phyloP scores from a whole-genome alignment of 176 grass and related monocot species.

The Carex kokanica region DNA sequence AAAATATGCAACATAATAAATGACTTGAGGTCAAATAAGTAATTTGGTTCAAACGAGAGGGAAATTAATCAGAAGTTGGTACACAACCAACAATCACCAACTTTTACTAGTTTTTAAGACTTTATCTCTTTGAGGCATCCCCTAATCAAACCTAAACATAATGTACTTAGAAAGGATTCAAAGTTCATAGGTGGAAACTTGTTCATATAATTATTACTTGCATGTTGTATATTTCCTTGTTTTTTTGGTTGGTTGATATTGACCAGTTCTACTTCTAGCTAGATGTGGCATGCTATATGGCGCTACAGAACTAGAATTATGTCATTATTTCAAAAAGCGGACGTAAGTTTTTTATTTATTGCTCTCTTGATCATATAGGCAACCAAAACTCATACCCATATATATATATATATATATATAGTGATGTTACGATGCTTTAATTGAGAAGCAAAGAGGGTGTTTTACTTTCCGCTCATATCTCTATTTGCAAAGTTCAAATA shows the following conservation, averaged over 20 bases:
- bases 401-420: too few relatives aligned
- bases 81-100: conserved; percentile 67
- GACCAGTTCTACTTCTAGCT: not conserved
- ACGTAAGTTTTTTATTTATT: too few relatives aligned
- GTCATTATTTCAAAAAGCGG: not conserved
- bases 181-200: not conserved
- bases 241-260: conserved; percentile 27
- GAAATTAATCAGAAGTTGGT: conserved; percentile 18
- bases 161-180: not conserved
- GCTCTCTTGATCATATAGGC: not conserved
- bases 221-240: not conserved
- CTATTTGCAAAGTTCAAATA: too few relatives aligned
- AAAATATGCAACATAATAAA: not conserved
- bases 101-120: conserved; percentile 54
- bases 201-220: not conserved
- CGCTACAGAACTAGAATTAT: not conserved
- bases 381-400: not conserved
- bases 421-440: too few relatives aligned
- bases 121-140: conserved; percentile 22
- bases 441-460: too few relatives aligned
- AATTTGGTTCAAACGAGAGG: not conserved
- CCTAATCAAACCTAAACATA: conserved; percentile 71
- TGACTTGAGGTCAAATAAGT: not conserved
- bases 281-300: not conserved
- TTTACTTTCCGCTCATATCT: too few relatives aligned